Evolutionary conservation across 2,329 filamentous ascomycete genomes (phyloP), one percentile per base, ranked within the genome.

Genomic region (Ophiocordyceps polyrhachis-furcata): DNA sequence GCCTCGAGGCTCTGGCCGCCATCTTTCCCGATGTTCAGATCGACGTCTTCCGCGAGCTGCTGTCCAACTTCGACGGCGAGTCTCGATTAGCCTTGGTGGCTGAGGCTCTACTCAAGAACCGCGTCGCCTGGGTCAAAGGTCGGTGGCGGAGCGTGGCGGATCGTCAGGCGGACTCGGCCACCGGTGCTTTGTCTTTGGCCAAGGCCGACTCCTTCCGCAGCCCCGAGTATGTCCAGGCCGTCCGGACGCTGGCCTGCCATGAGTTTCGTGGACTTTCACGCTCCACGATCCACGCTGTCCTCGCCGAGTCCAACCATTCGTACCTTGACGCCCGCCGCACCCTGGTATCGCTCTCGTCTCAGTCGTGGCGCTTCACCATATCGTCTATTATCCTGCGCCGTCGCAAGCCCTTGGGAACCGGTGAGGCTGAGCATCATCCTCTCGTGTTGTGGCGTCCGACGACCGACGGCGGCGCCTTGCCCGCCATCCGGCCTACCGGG

Each of bases 11-110:
- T 13, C 71, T 91, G 40, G 74, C 77, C 20, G 75, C 75, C 42
- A 70, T 88, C 9, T 91, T 91, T 51, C 84, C 84, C 25, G 76
- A 88, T 59, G 69, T 88, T n/a, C 81, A 86, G 59, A 69, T 83
- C 48, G 82, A 88, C 52, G 83, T 88, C 17, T 85, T 91, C 56
- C 75, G 83, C 41, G 83, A 89, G 64, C 83, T 91, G 73, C 74
- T 91, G 43, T 64, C 70, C 37, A 81, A 69, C 54, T 81, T 88
- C 56, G 80, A 81, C 53, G 76, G 79, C 53, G 81, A 88, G 59
- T 89, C 83, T 49, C 69, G 83, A 50, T 63, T 89, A 21, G 79
- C 83, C 40, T 70, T 91, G 43, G 79, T 88, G 25, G 83, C 83
- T 13, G 83, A 91, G 56, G 73, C 78, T 43, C 65, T 91, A 47